These are phyloP conservation scores for Hydrangea macrophylla DNA, from an alignment of 148 eudicot genomes.

Conservation along the genomic window DNA sequence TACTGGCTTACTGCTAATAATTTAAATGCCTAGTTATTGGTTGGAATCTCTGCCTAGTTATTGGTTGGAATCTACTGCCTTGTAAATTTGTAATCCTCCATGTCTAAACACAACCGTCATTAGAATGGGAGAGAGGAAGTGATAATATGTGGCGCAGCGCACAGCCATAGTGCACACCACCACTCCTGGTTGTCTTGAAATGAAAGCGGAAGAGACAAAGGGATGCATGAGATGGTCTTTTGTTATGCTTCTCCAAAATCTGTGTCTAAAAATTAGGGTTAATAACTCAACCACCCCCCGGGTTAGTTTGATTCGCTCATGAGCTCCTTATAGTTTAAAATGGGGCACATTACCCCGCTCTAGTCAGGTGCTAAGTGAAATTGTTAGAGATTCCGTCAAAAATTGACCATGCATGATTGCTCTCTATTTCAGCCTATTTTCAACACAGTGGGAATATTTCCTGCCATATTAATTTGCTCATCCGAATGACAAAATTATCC, in stretches of 20 bases:
- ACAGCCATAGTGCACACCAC: background rate
- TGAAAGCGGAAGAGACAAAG: background rate
- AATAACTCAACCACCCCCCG: no score
- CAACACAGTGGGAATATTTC: no score
- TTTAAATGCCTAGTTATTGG: background rate
- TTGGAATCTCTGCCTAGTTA: background rate
- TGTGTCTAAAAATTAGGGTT: background rate
- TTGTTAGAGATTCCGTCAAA: no score
- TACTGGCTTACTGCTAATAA: no score
- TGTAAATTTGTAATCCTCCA: background rate
- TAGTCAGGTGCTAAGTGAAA: no score
- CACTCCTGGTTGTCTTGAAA: background rate
- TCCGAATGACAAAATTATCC: no score
- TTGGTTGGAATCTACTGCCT: background rate
- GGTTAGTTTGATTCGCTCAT: no score
- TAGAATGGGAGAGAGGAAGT: background rate
- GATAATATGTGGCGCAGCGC: background rate
- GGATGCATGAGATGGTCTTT: background rate
- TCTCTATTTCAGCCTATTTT: no score
- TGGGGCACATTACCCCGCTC: no score
- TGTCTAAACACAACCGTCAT: background rate
- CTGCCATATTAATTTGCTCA: no score
- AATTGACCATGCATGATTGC: no score
- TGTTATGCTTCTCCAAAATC: background rate
- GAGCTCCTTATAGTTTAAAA: no score